Base-by-base conservation (phyloP, 2,329 filamentous ascomycete genomes). In the Myotisia sp. region DNA sequence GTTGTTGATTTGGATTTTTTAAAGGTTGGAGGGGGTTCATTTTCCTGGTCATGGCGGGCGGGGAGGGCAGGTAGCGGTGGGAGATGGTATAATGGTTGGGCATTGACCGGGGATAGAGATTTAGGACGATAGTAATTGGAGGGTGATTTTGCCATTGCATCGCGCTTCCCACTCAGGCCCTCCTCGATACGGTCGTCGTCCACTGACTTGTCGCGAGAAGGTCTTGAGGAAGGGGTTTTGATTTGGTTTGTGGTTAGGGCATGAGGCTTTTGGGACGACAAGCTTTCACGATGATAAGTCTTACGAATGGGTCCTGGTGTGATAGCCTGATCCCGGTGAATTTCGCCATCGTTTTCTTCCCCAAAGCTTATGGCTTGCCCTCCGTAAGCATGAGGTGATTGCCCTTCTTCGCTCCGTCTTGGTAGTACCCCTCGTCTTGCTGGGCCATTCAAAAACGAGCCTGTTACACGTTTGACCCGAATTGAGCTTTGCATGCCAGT, bases 41-140 rank as follows among this genome's bases (percentile, higher is more conserved):
- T 94, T 54, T 94, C 86, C 52, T 93, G 84, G 47, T 92, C 83
- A 41, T 78, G 68, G 3, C 62, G 59, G 1, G 76, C 70, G 12
- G 77, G 73, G 29, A 81, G 52, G 33, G 68, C 57, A 12, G 71
- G 68, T 22, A 65, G 62, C 21, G 37, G 30, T 29, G 71, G 70
- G 9, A 73, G 55, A 45, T 66, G 73, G 51, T 74, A 77, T 5
- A 68, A 63, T n/a, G 70, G 67, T 33, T 67, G 62, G 32, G 60
- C 56, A 35, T 60, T 56, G 33, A 51, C 49, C 5, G 29, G n/a
- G 16, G 19, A 17, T 4, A 13, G 19, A 6, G 18, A 22, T n/a
- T 22, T 13, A n/a, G n/a, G n/a, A n/a, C n/a, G n/a, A n/a, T n/a
- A n/a, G n/a, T n/a, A n/a, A 13, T 13, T 32, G 5, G 29, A 21